Conservation (phyloP, 2,329 filamentous ascomycete species). For the Dactylellina haptotyla region DNA sequence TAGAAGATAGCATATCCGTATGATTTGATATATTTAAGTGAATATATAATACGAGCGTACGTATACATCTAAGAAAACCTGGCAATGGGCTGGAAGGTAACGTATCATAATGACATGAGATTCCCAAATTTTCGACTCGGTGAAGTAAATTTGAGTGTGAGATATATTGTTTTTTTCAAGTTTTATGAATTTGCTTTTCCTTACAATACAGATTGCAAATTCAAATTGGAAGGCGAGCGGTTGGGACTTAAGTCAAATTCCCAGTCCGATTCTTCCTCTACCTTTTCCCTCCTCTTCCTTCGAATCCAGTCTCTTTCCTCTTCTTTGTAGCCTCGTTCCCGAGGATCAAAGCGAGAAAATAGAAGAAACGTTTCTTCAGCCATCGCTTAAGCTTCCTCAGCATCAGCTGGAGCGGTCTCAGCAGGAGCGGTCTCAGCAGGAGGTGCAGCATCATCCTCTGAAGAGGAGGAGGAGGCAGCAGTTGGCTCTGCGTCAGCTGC, state of each 20-base stretch:
- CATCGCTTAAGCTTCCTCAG: neutral
- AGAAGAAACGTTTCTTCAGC: neutral
- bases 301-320: neutral
- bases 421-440: neutral
- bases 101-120: neutral
- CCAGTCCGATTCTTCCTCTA: constrained; percentile 1
- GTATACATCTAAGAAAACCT: no score
- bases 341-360: neutral
- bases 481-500: neutral
- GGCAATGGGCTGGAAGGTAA: no score
- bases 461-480: neutral
- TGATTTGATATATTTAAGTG: neutral
- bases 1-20: neutral
- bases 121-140: neutral
- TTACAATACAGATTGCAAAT: neutral
- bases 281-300: no score
- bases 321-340: neutral
- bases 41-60: neutral
- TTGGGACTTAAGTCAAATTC: neutral
- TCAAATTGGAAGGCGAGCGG: no score
- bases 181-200: neutral
- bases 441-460: neutral
- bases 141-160: neutral
- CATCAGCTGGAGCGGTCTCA: constrained; percentile 10
- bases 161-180: neutral